phyloP scores from a whole-genome alignment of 2,329 filamentous ascomycete species.

The Arthrobotrys sphaeroides region DNA sequence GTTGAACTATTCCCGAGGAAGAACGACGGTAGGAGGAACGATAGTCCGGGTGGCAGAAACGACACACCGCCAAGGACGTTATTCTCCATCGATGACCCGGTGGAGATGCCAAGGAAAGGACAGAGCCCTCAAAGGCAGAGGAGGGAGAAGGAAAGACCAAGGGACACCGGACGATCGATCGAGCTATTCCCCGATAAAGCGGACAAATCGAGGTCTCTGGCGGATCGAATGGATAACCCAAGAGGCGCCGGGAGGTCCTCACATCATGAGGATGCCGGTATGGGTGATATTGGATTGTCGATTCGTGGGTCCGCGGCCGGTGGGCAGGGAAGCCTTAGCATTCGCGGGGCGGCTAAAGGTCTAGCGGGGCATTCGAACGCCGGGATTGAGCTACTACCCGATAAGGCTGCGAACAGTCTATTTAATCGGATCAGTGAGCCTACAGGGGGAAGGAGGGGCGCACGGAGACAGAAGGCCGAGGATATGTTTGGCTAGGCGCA shows the following conservation, averaged over 20 bases:
- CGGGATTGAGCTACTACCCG: slow-evolving; percentile 55
- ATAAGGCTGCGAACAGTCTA: slow-evolving; percentile 50
- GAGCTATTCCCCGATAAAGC: slow-evolving; percentile 55
- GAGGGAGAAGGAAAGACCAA: slow-evolving; percentile 23
- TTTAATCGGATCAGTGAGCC: slow-evolving; percentile 50
- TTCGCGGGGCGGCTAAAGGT: slow-evolving; percentile 34
- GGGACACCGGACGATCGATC: slow-evolving; percentile 17
- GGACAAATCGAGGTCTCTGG: slow-evolving; percentile 25
- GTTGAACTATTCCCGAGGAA: slow-evolving; percentile 54
- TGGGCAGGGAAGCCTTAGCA: slow-evolving; percentile 21
- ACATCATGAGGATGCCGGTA: slow-evolving; percentile 28
- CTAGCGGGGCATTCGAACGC: slow-evolving; percentile 45
- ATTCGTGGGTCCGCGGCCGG: slow-evolving; percentile 47
- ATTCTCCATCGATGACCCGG: slow-evolving; percentile 40
- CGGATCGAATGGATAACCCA: slow-evolving; percentile 31
- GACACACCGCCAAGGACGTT: slow-evolving; percentile 35
- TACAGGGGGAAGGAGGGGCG: slow-evolving; percentile 7
- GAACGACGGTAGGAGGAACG: slow-evolving; percentile 6
- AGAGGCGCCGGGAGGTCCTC: neutral
- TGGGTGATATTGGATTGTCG: slow-evolving; percentile 31
- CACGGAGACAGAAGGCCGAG: slow-evolving; percentile 46
- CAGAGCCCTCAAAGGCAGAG: slow-evolving; percentile 42
- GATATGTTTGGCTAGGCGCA: slow-evolving; percentile 42
- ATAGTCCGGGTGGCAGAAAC: slow-evolving; percentile 7
- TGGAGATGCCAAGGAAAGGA: slow-evolving; percentile 43